Conservation (phyloP, 2,329 filamentous ascomycete species). For the Talaromyces sp. region DNA sequence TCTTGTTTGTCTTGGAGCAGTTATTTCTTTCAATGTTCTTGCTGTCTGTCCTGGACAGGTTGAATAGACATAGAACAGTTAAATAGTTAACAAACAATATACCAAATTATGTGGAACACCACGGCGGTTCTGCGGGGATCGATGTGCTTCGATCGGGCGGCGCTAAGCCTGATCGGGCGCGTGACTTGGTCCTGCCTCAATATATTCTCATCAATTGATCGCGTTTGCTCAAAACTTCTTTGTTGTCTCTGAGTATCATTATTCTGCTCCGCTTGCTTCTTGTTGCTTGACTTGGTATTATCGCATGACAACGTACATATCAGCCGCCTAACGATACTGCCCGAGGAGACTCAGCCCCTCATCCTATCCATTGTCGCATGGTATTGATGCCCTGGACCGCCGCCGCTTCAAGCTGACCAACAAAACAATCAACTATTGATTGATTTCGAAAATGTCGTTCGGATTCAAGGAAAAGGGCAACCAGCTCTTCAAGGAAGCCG, state of each 20-base stretch:
- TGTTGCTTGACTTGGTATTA: not conserved
- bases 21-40: not conserved
- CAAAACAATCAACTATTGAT: not conserved
- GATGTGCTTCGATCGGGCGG: not conserved
- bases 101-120: not conserved
- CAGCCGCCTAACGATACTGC: not conserved
- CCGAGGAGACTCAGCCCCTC: not conserved
- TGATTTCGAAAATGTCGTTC: slow-evolving; percentile 13
- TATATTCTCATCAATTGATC: not conserved
- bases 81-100: too few relatives aligned
- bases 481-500: slow-evolving; percentile 40
- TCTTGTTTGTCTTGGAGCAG: too few relatives aligned
- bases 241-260: not conserved
- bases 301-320: not conserved
- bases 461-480: slow-evolving; percentile 42
- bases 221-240: not conserved
- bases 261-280: not conserved
- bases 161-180: not conserved
- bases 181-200: not conserved
- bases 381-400: not conserved
- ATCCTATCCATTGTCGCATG: not conserved
- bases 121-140: not conserved
- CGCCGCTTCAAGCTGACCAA: not conserved
- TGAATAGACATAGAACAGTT: not conserved
- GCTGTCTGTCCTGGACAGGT: not conserved